These are phyloP conservation scores for Endoconidiophora polonica DNA, from an alignment of 2,329 filamentous ascomycete genomes.

Conservation along the genomic window DNA sequence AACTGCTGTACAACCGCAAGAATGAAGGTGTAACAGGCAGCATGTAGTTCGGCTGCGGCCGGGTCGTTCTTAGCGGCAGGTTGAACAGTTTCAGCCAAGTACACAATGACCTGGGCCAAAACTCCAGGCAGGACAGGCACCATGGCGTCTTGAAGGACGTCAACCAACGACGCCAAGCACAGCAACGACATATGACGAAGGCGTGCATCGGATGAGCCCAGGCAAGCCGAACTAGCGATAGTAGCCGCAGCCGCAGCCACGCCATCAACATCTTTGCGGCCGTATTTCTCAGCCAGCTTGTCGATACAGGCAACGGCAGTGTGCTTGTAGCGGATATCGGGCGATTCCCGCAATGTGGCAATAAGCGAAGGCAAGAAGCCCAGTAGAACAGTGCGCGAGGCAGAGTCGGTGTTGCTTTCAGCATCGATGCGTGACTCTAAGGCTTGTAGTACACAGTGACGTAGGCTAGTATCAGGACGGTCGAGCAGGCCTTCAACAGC, in stretches of 20 bases:
- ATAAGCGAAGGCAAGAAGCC: slow-evolving; percentile 67
- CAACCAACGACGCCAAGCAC: slow-evolving; percentile 75
- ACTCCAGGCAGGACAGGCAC: slow-evolving; percentile 67
- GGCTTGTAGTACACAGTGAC: slow-evolving; percentile 63
- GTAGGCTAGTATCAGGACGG: slow-evolving; percentile 55
- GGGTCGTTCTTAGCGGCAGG: slow-evolving; percentile 25
- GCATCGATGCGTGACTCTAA: slow-evolving; percentile 64
- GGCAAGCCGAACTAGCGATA: slow-evolving; percentile 58
- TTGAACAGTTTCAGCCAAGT: slow-evolving; percentile 47
- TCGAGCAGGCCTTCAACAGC: slow-evolving; percentile 70
- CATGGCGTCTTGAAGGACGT: slow-evolving; percentile 72
- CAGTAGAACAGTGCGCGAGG: slow-evolving; percentile 54
- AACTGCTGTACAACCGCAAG: slow-evolving; percentile 65
- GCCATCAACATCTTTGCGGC: slow-evolving; percentile 70
- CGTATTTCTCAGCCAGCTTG: slow-evolving; percentile 86
- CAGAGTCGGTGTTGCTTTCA: slow-evolving; percentile 50
- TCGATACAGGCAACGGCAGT: slow-evolving; percentile 81
- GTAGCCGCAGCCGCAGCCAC: slow-evolving; percentile 60
- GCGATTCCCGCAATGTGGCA: slow-evolving; percentile 54
- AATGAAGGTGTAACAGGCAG: slow-evolving; percentile 67
- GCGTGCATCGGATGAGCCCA: slow-evolving; percentile 55
- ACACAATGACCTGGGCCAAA: slow-evolving; percentile 52
- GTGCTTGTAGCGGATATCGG: slow-evolving; percentile 61
- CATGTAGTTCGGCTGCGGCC: slow-evolving; percentile 50
- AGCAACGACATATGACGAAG: slow-evolving; percentile 73